phyloP scores from a whole-genome alignment of 2,329 filamentous ascomycete genomes.

The Colletotrichum eremochloae region DNA sequence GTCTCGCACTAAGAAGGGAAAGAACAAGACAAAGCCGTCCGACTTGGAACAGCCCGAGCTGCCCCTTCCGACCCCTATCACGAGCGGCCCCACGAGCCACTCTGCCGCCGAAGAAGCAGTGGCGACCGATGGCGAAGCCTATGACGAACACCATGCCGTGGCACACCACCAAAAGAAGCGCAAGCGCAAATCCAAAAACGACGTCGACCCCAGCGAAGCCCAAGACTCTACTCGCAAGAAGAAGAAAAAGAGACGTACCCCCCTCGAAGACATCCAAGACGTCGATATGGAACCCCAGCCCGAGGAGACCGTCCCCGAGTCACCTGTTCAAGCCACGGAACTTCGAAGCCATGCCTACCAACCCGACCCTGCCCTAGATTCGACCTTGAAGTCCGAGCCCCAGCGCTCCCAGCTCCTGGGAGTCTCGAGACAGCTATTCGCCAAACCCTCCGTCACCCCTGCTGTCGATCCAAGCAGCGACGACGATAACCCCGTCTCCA shows the following conservation, averaged over 20 bases:
- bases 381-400: constrained; percentile 14
- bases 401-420: constrained; percentile 24
- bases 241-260: constrained; percentile 33
- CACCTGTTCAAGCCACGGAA: neutral
- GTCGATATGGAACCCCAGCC: constrained; percentile 15
- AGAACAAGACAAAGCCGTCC: constrained; percentile 7
- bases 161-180: constrained; percentile 16
- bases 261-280: constrained; percentile 25
- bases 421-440: constrained; percentile 29
- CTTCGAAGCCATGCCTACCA: neutral
- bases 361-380: constrained; percentile 14
- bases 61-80: constrained; percentile 10
- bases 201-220: neutral
- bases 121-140: neutral
- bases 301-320: constrained; percentile 17
- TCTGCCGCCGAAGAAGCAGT: constrained; percentile 20
- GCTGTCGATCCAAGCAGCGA: constrained; percentile 3
- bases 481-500: neutral
- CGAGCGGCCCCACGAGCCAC: constrained; percentile 8
- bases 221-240: constrained; percentile 11
- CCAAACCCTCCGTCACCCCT: constrained; percentile 6
- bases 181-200: constrained; percentile 11
- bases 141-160: neutral
- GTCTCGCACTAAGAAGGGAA: constrained; percentile 13
- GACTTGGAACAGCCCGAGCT: constrained; percentile 6